Evolutionary conservation across 805 yeast genomes (phyloP).

Genomic region (Kodamaea neixiangensis): DNA sequence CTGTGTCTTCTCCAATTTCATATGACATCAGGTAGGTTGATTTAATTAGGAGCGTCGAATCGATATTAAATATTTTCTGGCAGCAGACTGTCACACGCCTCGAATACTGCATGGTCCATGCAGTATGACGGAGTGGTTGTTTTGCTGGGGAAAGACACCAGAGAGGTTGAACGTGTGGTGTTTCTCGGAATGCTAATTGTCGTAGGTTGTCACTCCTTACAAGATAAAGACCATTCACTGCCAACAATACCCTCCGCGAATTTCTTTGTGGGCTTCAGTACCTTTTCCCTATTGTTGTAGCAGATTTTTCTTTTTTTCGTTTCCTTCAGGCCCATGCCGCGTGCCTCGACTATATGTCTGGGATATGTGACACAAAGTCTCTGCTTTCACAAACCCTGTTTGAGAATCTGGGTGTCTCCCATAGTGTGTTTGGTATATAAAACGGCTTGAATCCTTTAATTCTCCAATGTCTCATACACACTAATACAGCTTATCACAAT

Average conservation of each 20-base stretch:
- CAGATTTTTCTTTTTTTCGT: neutral
- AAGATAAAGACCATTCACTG: neutral
- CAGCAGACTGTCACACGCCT: conserved; percentile 1
- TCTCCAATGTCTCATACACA: neutral
- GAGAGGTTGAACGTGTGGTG: too few relatives aligned
- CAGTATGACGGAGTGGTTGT: neutral
- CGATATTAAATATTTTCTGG: neutral
- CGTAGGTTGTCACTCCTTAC: neutral
- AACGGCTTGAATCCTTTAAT: neutral
- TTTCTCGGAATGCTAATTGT: neutral
- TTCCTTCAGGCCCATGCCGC: neutral
- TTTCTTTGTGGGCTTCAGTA: neutral
- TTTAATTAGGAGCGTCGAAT: conserved; percentile 3
- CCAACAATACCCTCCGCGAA: neutral
- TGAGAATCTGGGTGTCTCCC: conserved; percentile 1
- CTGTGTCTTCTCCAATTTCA: neutral
- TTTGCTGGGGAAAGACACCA: neutral
- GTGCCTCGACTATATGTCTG: conserved; percentile 1
- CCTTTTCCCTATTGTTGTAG: neutral
- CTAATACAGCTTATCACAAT: neutral
- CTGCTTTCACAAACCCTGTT: neutral
- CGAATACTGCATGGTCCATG: conserved; percentile 1
- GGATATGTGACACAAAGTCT: neutral
- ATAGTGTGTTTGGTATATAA: neutral
- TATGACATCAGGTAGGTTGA: neutral